phyloP scores from a whole-genome alignment of 2,329 filamentous ascomycete species.

The Claviceps africana region DNA sequence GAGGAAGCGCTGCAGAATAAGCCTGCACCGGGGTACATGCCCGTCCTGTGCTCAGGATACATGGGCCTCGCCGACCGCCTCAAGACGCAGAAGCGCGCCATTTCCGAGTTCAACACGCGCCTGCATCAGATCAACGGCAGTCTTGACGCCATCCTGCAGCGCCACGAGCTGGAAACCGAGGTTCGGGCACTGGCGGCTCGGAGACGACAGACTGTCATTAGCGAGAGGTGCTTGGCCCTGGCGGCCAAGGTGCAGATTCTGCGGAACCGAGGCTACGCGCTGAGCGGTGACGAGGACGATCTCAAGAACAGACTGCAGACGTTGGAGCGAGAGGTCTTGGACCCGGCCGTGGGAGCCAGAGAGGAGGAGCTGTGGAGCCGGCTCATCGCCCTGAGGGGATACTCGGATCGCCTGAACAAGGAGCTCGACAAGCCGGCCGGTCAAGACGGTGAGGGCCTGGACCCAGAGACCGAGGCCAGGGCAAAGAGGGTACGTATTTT shows the following conservation, averaged over 20 bases:
- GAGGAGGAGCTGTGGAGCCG: constrained; percentile 80
- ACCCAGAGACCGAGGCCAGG: constrained; percentile 56
- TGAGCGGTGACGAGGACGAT: constrained; percentile 68
- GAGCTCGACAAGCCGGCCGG: constrained; percentile 57
- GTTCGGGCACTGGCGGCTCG: constrained; percentile 60
- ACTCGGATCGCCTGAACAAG: constrained; percentile 56
- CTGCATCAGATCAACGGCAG: constrained; percentile 69
- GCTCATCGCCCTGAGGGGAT: constrained; percentile 59
- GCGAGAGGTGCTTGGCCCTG: constrained; percentile 58
- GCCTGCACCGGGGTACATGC: constrained; percentile 62
- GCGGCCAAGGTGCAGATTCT: constrained; percentile 70
- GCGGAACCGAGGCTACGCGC: constrained; percentile 66
- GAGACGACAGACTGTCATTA: constrained; percentile 57
- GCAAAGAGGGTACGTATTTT: constrained; percentile 52
- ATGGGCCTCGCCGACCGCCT: constrained; percentile 57
- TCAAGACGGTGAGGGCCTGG: constrained; percentile 41
- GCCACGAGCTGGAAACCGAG: constrained; percentile 63
- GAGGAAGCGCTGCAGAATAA: constrained; percentile 72
- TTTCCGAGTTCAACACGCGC: constrained; percentile 54
- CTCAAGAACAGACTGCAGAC: constrained; percentile 56
- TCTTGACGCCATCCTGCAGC: constrained; percentile 56
- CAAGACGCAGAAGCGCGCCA: constrained; percentile 54
- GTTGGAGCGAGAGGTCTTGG: constrained; percentile 56
- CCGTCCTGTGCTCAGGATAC: constrained; percentile 63
- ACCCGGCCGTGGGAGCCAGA: constrained; percentile 59